Evolutionary conservation across 176 grass and related monocot genomes (phyloP).

Genomic region (Olyra latifolia): DNA sequence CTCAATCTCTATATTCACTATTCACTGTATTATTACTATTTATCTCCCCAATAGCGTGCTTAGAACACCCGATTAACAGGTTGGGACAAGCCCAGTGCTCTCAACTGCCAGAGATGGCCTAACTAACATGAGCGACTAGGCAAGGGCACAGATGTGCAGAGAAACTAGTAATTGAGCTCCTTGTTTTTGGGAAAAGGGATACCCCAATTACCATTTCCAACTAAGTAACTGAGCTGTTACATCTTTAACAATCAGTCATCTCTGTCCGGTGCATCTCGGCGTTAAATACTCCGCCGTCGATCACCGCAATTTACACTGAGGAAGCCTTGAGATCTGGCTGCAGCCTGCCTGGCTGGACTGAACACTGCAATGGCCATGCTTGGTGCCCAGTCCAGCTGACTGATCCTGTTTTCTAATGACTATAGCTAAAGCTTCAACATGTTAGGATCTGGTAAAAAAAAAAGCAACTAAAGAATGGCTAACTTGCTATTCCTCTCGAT

Average conservation of each 20-base stretch:
- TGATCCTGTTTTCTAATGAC: neutral
- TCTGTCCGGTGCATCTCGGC: constrained; percentile 17
- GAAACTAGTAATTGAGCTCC: too few relatives aligned
- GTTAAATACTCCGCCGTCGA: constrained; percentile 39
- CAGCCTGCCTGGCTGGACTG: neutral
- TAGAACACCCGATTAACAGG: too few relatives aligned
- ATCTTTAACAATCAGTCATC: neutral
- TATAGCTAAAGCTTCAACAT: constrained; percentile 31
- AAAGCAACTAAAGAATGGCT: constrained; percentile 45
- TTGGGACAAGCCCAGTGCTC: too few relatives aligned
- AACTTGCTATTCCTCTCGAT: neutral
- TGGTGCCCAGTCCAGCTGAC: constrained; percentile 11
- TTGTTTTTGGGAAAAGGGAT: too few relatives aligned
- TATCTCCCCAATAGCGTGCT: too few relatives aligned
- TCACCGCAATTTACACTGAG: constrained; percentile 36
- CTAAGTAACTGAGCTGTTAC: constrained; percentile 13
- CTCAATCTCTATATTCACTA: too few relatives aligned
- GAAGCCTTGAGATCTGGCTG: neutral
- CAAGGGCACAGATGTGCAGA: too few relatives aligned
- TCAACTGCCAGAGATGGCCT: too few relatives aligned
- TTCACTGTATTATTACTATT: too few relatives aligned
- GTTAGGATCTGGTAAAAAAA: constrained; percentile 17
- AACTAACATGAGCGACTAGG: too few relatives aligned
- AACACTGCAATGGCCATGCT: constrained; percentile 36
- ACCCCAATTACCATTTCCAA: too few relatives aligned